Evolutionary conservation across 1,284 basidiomycete genomes (phyloP), one percentile per base, ranked within the genome.

Genomic region (Puccinia polysora): DNA sequence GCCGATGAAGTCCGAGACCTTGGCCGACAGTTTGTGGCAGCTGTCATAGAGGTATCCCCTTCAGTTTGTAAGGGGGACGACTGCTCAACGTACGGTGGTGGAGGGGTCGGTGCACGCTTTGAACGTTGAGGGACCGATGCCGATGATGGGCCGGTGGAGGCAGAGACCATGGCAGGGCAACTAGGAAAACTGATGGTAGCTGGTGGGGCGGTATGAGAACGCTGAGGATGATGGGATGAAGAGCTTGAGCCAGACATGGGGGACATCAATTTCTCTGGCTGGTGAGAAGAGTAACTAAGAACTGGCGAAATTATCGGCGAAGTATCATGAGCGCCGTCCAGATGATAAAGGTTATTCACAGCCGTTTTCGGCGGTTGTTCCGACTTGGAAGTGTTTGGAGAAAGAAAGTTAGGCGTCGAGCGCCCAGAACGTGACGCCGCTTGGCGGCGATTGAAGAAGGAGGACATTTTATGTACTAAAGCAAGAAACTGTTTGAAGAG

Each of bases 1-100:
- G 65, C 38, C n/a, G 65, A 67, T 8, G 53, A 38, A 56, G 50
- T 67, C 43, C 65, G 65, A 18, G 32, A 53, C 38, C 53, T 56
- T 56, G 53, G 38, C 14, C 30, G 28, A 34, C 28, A 34, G n/a
- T n/a, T n/a, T 28, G 7, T 15, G n/a, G 25, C 53, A 34, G 53
- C 15, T 4, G 53, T 56, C 53, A 36, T 34, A 56, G 30, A 7
- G 30, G 53, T 23, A 56, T 56, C 53, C 38, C 32, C 8, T 56
- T 18, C 30, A 56, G n/a, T 20, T 56, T 18, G 53, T 12, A 20
- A 56, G 25, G 53, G 53, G 23, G 38, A n/a, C n/a, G 38, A 56
- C 3, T 56, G 4, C 10, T 56, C 53, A 56, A 56, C 53, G 14
- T 56, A 56, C 53, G 53, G 53, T 56, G 53, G 53, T 36, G 53